Base-by-base conservation (phyloP, 2,329 filamentous ascomycete genomes). In the Mycosphaerella sp. region DNA sequence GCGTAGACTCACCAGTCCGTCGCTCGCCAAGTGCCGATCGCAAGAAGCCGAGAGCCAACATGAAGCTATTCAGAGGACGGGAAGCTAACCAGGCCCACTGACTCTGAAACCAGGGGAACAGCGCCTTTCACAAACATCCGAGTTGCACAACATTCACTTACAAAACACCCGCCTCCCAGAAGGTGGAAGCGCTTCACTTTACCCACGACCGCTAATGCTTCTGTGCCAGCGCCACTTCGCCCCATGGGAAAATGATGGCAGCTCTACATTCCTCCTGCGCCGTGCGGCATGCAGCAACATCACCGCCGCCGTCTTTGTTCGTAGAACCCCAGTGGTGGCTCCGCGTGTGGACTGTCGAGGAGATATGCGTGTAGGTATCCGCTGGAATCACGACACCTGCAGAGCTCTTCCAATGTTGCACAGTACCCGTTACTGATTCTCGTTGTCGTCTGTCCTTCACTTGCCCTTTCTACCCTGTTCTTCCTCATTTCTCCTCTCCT, bases 231-330 rank as follows among this genome's bases (percentile, higher is more conserved):
- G 21, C 32, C 48, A 38, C 11, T 21, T 40, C 46, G 46, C 34
- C 17, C 47, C 8, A 44, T 26, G 5, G 11, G 6, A 44, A 26
- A 3, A 17, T 17, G 12, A 17, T 14, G 21, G n/a, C n/a, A 51
- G 12, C 21, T 45, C 23, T 23, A 39, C 48, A 45, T 51, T 45
- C 48, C 42, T 45, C 31, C 41, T 45, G 48, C 48, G 41, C 23
- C 31, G 40, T 41, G 29, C 42, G 48, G 48, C 42, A 51, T 45
- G 48, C 41, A 50, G 40, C 29, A 45, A 17, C 10, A 6, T n/a
- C 7, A 32, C 14, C 49, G 48, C 29, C 2, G 48, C 23, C 31
- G 14, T 47, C n/a, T 34, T 29, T 14, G 12, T n/a, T 47, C 14
- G 45, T 31, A 38, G 14, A 36, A 14, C 26, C 32, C 32, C 17